Percentiles rank a stretch among this genome's conserved stretches.
Conservation (phyloP, 495 filamentous ascomycete species). For the Penicillium antarcticum region DNA sequence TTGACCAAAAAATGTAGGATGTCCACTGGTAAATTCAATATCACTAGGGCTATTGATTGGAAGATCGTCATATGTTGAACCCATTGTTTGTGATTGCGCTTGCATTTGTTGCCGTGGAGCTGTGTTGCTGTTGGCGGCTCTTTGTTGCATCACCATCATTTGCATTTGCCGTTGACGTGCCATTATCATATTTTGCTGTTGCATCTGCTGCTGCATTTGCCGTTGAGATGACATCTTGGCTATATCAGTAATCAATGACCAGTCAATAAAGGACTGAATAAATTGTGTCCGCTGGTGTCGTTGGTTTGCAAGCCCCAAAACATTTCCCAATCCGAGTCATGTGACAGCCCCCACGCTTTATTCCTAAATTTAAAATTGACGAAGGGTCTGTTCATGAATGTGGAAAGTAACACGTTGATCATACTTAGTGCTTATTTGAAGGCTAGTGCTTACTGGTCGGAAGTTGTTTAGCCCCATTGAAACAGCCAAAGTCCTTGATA, state of each 20-base stretch:
- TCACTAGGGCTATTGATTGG: neutral
- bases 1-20: neutral
- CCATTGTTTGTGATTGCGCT: neutral
- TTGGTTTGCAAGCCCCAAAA: no score
- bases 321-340: no score
- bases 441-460: no score
- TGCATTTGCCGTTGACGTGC: neutral
- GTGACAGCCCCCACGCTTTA: no score
- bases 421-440: no score
- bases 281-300: no score
- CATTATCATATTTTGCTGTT: neutral
- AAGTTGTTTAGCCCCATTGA: no score
- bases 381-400: no score
- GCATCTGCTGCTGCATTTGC: neutral
- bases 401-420: no score
- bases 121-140: neutral
- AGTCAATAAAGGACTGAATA: no score
- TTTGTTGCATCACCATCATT: neutral
- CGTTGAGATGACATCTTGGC: neutral
- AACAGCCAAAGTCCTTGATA: no score
- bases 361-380: no score
- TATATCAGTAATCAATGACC: neutral
- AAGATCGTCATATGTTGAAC: neutral
- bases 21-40: neutral
- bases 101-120: neutral